Base-by-base conservation (phyloP, 129 eudicot species). In the Centella asiatica region DNA sequence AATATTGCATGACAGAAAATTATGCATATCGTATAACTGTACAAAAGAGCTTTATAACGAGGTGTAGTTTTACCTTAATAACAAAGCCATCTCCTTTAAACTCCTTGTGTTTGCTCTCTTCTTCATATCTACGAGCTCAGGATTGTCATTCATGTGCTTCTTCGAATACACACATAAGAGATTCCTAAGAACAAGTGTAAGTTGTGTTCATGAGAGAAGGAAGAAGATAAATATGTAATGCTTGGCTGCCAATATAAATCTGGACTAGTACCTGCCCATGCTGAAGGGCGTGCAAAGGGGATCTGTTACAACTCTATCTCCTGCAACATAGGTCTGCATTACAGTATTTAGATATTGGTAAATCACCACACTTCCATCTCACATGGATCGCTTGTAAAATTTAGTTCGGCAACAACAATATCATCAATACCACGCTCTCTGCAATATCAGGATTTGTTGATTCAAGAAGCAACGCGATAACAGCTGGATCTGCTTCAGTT, bases 201-300 rank as follows among this genome's bases (percentile, higher is more conserved):
- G 27, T 22, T 57, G 47, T 29, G 44, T 23, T 29, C 20, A 29
- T 33, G 10, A n/a, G 47, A 31, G 50, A 29, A 37, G 48, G 42
- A 67, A 44, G 36, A 60, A 51, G 26, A 51, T 57, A 65, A 51
- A 24, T 19, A 45, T 57, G 25, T 57, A 29, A 54, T 2, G n/a
- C 33, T 53, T 62, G 4, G 49, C 60, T 62, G 62, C 39, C 56
- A 40, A 72, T 36, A 33, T 46, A 36, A 44, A 61, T 28, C 26
- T 22, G 37, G 45, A 45, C 56, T 32, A 70, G 71, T 72, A 90
- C 98, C 98, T 93, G 64, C 99, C 99, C 99, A 82, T 88, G 72
- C 99, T 88, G 72, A 87, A 93, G 66, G 99, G 99, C 83, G 88
- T 93, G 85, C 99, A 93, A 24, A 93, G 93, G 60, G 99, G 99